A percentile compares a stretch with the other conserved stretches of the same genome.
Evolutionary conservation across 139 green algal genomes (phyloP).

Genomic region (Chlorella sp.): DNA sequence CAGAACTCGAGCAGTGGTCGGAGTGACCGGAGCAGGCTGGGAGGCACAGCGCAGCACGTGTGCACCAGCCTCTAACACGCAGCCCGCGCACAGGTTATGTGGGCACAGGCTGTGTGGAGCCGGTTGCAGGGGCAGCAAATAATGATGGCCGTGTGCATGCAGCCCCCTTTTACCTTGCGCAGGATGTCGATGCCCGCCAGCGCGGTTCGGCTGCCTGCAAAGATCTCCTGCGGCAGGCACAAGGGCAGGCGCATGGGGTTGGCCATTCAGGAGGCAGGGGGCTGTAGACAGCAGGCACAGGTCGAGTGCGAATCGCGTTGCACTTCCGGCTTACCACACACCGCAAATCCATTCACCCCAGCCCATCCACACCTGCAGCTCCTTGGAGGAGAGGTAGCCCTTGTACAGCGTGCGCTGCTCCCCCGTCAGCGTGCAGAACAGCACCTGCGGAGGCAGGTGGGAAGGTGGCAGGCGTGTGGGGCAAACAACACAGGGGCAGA

Average conservation of each 20-base stretch:
- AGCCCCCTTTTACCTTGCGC: conserved; percentile 76
- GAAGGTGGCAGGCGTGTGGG: background rate
- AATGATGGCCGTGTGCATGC: background rate
- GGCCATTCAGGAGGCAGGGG: too few relatives aligned
- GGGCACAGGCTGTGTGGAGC: background rate
- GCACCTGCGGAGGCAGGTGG: conserved; percentile 63
- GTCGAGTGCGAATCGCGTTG: too few relatives aligned
- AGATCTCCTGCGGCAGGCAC: conserved; percentile 31
- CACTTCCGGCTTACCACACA: too few relatives aligned
- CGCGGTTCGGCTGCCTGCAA: conserved; percentile 66
- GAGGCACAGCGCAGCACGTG: background rate
- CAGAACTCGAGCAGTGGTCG: too few relatives aligned
- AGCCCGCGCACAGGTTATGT: too few relatives aligned
- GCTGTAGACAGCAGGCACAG: too few relatives aligned
- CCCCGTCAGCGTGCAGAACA: conserved; percentile 90
- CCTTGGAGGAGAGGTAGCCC: conserved; percentile 75
- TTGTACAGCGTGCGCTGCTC: conserved; percentile 92
- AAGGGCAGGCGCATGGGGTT: too few relatives aligned
- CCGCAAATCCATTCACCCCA: too few relatives aligned
- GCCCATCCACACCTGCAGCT: conserved; percentile 51
- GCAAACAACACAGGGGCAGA: background rate
- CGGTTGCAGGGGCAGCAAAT: too few relatives aligned
- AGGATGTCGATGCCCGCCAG: conserved; percentile 96
- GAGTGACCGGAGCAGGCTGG: background rate
- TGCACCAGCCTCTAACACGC: background rate